phyloP scores from a whole-genome alignment of 176 grass and related monocot genomes.

The Zea mays region DNA sequence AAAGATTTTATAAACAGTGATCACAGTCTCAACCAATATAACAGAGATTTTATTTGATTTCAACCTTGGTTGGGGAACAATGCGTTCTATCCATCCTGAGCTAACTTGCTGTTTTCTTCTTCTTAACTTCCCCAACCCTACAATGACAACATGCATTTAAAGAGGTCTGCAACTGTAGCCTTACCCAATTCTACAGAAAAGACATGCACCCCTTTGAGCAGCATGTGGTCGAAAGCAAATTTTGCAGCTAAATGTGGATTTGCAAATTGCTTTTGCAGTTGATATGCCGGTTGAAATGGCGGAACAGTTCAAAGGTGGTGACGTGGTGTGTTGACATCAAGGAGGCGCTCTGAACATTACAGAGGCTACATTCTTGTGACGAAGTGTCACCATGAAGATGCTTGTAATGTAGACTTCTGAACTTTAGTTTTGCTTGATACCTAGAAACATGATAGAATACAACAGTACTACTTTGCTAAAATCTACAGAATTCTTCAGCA shows the following conservation, averaged over 20 bases:
- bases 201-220: conserved; percentile 37
- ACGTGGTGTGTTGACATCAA: background rate
- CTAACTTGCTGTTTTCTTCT: background rate
- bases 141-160: conserved; percentile 16
- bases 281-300: conserved; percentile 36
- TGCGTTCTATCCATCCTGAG: background rate
- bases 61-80: conserved; percentile 1
- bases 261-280: conserved; percentile 42
- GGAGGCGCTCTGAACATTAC: conserved; percentile 15
- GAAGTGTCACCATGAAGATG: conserved; percentile 31
- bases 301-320: conserved; percentile 36
- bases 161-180: conserved; percentile 28
- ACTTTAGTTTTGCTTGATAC: conserved; percentile 30
- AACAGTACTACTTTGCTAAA: conserved; percentile 2
- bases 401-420: conserved; percentile 18
- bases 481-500: conserved; percentile 20
- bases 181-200: conserved; percentile 47
- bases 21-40: conserved; percentile 20
- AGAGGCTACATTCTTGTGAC: conserved; percentile 35
- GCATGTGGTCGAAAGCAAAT: conserved; percentile 56
- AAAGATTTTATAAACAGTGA: background rate
- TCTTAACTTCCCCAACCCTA: conserved; percentile 31
- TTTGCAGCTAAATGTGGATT: conserved; percentile 45
- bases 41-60: conserved; percentile 3
- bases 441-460: conserved; percentile 25